Percentiles rank a stretch among this genome's conserved stretches.
phyloP scores from a whole-genome alignment of 2,329 filamentous ascomycete species.

The Ophidiomyces ophidiicola region DNA sequence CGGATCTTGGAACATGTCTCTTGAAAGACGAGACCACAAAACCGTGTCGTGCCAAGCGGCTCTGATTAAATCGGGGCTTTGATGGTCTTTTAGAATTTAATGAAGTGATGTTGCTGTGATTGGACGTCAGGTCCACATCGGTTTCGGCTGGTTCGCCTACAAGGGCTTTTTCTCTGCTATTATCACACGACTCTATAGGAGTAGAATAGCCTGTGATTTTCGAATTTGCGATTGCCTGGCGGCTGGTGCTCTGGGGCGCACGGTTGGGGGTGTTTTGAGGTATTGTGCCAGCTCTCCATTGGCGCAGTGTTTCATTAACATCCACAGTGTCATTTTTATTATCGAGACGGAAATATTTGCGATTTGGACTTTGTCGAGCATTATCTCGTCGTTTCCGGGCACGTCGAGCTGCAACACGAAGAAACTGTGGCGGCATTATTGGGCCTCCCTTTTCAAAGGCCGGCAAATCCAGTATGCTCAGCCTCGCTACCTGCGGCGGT shows the following conservation, averaged over 20 bases:
- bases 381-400: slow-evolving; percentile 37
- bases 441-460: slow-evolving; percentile 22
- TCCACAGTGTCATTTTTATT: slow-evolving; percentile 44
- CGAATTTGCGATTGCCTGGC: too few relatives aligned
- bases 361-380: slow-evolving; percentile 41
- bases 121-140: neutral
- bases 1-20: slow-evolving; percentile 26
- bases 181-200: too few relatives aligned
- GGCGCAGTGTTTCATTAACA: slow-evolving; percentile 37
- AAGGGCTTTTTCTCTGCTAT: too few relatives aligned
- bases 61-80: slow-evolving; percentile 3
- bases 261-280: slow-evolving; percentile 6
- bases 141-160: neutral
- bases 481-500: slow-evolving; percentile 19
- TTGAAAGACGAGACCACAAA: slow-evolving; percentile 28
- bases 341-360: slow-evolving; percentile 42
- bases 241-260: neutral
- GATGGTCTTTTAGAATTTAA: neutral
- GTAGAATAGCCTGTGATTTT: too few relatives aligned
- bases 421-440: slow-evolving; percentile 39
- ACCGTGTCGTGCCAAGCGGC: slow-evolving; percentile 26
- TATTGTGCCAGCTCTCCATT: slow-evolving; percentile 41
- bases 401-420: slow-evolving; percentile 44
- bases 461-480: slow-evolving; percentile 44
- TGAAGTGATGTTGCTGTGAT: neutral